Evolutionary conservation across 2,329 filamentous ascomycete species (phyloP).

Genomic region (Colletotrichum lentis): DNA sequence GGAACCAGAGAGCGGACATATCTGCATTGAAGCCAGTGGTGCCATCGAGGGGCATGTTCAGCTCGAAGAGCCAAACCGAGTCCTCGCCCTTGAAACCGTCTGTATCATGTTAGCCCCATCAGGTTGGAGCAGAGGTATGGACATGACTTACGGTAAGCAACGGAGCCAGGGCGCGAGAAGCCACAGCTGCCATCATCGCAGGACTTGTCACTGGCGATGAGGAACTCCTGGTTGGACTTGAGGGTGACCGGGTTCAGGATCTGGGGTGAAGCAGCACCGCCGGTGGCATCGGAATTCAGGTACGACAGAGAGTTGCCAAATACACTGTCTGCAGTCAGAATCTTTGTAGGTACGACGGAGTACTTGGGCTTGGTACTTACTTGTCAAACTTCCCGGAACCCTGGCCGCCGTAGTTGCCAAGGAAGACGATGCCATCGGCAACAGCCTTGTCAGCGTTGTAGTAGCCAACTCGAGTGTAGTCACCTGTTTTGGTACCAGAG

Average conservation of each 20-base stretch:
- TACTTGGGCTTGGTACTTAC: slow-evolving; percentile 45
- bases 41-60: slow-evolving; percentile 73
- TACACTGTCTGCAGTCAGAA: slow-evolving; percentile 42
- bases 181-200: slow-evolving; percentile 55
- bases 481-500: slow-evolving; percentile 39
- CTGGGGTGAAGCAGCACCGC: slow-evolving; percentile 50
- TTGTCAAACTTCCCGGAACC: slow-evolving; percentile 55
- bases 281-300: slow-evolving; percentile 53
- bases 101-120: slow-evolving; percentile 44
- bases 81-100: slow-evolving; percentile 75
- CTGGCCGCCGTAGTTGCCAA: slow-evolving; percentile 57
- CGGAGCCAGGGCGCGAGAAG: slow-evolving; percentile 52
- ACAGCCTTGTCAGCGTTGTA: slow-evolving; percentile 53
- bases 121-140: too few species aligned
- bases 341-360: not conserved
- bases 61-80: slow-evolving; percentile 73
- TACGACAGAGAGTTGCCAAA: slow-evolving; percentile 59
- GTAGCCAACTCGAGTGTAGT: slow-evolving; percentile 55
- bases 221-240: slow-evolving; percentile 55
- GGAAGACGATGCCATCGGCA: slow-evolving; percentile 57
- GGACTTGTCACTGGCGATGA: slow-evolving; percentile 55
- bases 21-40: slow-evolving; percentile 63
- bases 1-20: slow-evolving; percentile 78
- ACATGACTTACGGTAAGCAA: slow-evolving; percentile 54
- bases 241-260: slow-evolving; percentile 52